phyloP scores from a whole-genome alignment of 441 rosid species.

The Gossypium davidsonii region DNA sequence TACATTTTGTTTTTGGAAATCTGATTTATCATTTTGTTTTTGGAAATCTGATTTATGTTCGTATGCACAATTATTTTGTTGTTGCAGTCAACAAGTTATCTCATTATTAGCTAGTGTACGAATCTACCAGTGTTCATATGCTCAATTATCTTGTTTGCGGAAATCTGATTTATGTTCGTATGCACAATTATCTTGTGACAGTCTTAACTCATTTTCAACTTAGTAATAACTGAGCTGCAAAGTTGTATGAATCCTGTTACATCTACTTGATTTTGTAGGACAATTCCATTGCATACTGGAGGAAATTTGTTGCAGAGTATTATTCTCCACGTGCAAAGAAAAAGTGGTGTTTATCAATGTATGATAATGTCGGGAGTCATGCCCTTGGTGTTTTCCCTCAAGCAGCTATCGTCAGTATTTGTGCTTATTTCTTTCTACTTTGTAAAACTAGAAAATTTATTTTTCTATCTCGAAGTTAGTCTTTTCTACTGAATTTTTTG shows the following conservation, averaged over 20 bases:
- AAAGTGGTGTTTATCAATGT: slow-evolving; percentile 90
- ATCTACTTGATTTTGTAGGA: slow-evolving; percentile 49
- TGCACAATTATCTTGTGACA: not conserved
- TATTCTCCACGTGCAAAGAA: slow-evolving; percentile 95
- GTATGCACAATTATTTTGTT: not conserved
- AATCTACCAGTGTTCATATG: too few relatives aligned
- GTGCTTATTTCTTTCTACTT: not conserved
- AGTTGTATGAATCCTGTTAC: not conserved
- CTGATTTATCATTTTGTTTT: not conserved
- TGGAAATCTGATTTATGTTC: not conserved
- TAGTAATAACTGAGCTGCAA: not conserved
- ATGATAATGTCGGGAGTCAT: slow-evolving; percentile 86
- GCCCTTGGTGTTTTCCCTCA: slow-evolving; percentile 94
- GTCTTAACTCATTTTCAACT: not conserved
- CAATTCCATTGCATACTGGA: slow-evolving; percentile 85
- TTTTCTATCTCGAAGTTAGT: not conserved
- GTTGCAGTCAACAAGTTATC: not conserved
- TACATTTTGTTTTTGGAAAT: not conserved
- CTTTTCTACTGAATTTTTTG: not conserved
- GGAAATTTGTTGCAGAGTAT: slow-evolving; percentile 87
- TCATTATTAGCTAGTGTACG: too few relatives aligned
- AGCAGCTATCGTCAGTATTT: slow-evolving; percentile 78
- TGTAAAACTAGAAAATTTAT: not conserved
- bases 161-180: not conserved
- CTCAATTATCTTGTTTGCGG: not conserved